Percentiles rank a stretch among this genome's conserved stretches.
Evolutionary conservation across 2,329 filamentous ascomycete genomes (phyloP).

Genomic region (Aspergillus calidoustus): DNA sequence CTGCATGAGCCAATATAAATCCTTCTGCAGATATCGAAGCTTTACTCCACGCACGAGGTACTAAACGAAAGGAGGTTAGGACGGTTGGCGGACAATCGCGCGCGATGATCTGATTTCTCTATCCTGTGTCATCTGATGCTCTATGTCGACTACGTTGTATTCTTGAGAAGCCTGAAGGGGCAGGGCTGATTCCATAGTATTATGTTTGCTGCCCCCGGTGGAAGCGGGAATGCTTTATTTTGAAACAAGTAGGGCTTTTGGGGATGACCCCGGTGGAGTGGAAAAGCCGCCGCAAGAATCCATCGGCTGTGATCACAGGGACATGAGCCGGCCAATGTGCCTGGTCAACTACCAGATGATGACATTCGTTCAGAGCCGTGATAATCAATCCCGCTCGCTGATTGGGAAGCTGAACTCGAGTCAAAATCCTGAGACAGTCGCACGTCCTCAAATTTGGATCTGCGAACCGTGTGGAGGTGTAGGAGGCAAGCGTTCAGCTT

Average conservation of each 20-base stretch:
- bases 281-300: not conserved
- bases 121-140: not conserved
- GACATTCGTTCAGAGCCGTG: too few relatives aligned
- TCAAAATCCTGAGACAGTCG: conserved; percentile 7
- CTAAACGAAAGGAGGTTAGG: conserved; percentile 4
- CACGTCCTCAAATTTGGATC: conserved; percentile 31
- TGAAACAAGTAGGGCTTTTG: not conserved
- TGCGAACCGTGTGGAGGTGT: conserved; percentile 30
- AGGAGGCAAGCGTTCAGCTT: conserved; percentile 11
- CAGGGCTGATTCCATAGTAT: not conserved
- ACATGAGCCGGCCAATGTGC: not conserved
- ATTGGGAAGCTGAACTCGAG: not conserved
- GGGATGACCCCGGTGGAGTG: not conserved
- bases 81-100: not conserved
- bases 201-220: not conserved
- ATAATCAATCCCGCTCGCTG: not conserved
- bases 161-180: not conserved
- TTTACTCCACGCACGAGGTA: conserved; percentile 11
- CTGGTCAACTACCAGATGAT: not conserved
- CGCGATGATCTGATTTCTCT: not conserved
- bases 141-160: too few relatives aligned
- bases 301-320: not conserved
- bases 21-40: conserved; percentile 9
- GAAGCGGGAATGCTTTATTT: not conserved
- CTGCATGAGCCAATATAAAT: not conserved